phyloP scores from a whole-genome alignment of 73 alveolate species.

The Tetrahymena thermophila region DNA sequence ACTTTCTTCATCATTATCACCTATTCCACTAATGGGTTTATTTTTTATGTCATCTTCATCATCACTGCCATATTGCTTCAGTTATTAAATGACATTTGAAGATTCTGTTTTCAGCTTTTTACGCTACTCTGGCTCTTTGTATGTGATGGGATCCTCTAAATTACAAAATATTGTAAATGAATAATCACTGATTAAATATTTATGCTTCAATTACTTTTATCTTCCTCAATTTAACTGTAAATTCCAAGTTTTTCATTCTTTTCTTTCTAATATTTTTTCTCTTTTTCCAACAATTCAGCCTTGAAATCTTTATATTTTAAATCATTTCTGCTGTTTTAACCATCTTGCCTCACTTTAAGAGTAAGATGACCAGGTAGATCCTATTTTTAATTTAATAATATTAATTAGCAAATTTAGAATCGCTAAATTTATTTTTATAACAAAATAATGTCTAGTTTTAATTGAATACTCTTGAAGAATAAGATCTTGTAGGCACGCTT shows the following conservation, averaged over 20 bases:
- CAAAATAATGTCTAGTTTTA: not conserved
- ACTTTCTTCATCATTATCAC: slow-evolving; percentile 35
- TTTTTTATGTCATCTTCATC: not conserved
- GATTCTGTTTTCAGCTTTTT: slow-evolving; percentile 24
- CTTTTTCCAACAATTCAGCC: slow-evolving; percentile 67
- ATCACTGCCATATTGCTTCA: slow-evolving; percentile 7
- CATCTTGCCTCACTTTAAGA: slow-evolving; percentile 73
- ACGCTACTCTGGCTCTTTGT: slow-evolving; percentile 36
- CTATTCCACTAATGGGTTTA: slow-evolving; percentile 31
- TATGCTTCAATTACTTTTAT: slow-evolving; percentile 17
- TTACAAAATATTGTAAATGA: slow-evolving; percentile 43
- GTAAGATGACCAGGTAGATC: slow-evolving; percentile 90
- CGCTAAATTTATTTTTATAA: not conserved
- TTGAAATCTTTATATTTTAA: slow-evolving; percentile 61
- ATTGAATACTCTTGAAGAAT: slow-evolving; percentile 56
- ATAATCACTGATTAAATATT: not conserved
- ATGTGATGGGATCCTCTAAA: slow-evolving; percentile 34
- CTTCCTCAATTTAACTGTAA: slow-evolving; percentile 32
- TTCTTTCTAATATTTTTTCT: slow-evolving; percentile 52
- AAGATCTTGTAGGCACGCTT: slow-evolving; percentile 81
- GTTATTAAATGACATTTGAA: slow-evolving; percentile 10
- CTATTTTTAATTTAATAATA: not conserved
- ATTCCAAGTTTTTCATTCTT: slow-evolving; percentile 63
- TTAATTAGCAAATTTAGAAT: not conserved
- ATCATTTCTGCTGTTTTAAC: slow-evolving; percentile 69